Percentiles rank a stretch among this genome's conserved stretches.
Conservation (phyloP, 129 eudicot species). For the Artemisia annua region DNA sequence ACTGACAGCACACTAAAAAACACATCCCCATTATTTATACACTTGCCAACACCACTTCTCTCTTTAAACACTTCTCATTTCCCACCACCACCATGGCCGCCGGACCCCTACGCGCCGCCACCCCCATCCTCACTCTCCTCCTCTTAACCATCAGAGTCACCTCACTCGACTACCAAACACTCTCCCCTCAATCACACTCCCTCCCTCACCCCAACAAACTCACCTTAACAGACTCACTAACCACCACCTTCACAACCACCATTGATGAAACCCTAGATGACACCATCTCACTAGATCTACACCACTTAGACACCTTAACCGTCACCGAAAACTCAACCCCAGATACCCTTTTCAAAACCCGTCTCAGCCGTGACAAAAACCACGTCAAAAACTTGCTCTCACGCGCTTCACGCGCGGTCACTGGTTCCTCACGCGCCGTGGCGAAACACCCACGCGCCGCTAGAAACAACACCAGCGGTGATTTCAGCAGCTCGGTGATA, state of each 20-base stretch:
- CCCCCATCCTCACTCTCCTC: constrained; percentile 6
- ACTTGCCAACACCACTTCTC: neutral
- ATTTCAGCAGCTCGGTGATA: constrained; percentile 72
- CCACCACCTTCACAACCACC: constrained; percentile 11
- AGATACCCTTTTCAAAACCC: constrained; percentile 48
- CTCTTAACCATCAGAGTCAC: constrained; percentile 21
- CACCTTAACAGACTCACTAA: constrained; percentile 13
- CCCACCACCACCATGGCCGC: constrained; percentile 23
- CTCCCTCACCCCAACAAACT: constrained; percentile 24
- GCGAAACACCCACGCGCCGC: neutral
- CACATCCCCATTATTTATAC: constrained; percentile 20
- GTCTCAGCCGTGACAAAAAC: constrained; percentile 64
- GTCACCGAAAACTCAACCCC: constrained; percentile 36
- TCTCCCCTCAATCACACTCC: constrained; percentile 41
- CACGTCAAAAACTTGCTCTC: constrained; percentile 36
- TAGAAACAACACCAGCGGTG: constrained; percentile 10
- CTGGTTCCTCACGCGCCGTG: constrained; percentile 7
- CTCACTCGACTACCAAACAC: constrained; percentile 47
- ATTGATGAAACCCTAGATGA: neutral
- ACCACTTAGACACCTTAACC: constrained; percentile 55
- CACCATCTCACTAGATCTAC: constrained; percentile 47
- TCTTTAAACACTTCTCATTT: neutral
- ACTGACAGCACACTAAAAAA: neutral
- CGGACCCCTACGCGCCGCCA: constrained; percentile 1
- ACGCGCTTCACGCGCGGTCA: constrained; percentile 14